A percentile compares a stretch with the other conserved stretches of the same genome.
Evolutionary conservation across 805 yeast genomes (phyloP).

Genomic region (Cyberlindnera samutprakarnensis): DNA sequence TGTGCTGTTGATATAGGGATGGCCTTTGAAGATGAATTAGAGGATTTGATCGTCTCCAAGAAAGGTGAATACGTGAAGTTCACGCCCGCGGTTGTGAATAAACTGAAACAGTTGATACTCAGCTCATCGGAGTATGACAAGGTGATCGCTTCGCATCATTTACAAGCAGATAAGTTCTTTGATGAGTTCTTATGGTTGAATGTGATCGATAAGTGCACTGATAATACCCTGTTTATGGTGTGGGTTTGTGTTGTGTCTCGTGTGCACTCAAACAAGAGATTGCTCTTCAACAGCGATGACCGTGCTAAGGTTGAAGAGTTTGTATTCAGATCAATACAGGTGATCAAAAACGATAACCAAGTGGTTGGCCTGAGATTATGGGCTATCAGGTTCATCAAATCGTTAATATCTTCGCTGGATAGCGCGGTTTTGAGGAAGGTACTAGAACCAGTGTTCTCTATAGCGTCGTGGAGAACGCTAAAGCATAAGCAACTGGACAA

Average conservation of each 20-base stretch:
- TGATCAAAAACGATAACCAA: conserved; percentile 7
- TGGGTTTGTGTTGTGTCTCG: conserved; percentile 1
- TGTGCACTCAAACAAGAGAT: not conserved
- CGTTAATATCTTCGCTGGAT: conserved; percentile 2
- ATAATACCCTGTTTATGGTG: conserved; percentile 5
- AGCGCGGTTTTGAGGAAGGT: conserved; percentile 2
- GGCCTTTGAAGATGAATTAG: conserved; percentile 1
- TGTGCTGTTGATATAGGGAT: too few relatives aligned
- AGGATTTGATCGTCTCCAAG: conserved; percentile 1
- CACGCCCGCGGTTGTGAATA: conserved; percentile 3
- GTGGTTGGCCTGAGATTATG: not conserved
- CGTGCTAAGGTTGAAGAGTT: conserved; percentile 4
- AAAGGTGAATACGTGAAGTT: conserved; percentile 2
- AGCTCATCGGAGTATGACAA: not conserved
- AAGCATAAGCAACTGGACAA: conserved; percentile 1
- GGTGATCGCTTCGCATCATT: conserved; percentile 1
- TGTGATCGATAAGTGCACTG: too few relatives aligned
- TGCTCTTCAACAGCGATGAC: conserved; percentile 1
- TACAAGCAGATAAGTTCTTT: too few relatives aligned
- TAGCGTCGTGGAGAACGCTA: conserved; percentile 9
- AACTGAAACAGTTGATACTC: conserved; percentile 1
- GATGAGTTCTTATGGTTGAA: conserved; percentile 3
- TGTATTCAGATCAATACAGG: conserved; percentile 12
- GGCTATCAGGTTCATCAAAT: conserved; percentile 2
- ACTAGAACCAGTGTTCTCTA: conserved; percentile 14